Base-by-base conservation (phyloP, 768 basidiomycete genomes). In the Scleroderma bovista region DNA sequence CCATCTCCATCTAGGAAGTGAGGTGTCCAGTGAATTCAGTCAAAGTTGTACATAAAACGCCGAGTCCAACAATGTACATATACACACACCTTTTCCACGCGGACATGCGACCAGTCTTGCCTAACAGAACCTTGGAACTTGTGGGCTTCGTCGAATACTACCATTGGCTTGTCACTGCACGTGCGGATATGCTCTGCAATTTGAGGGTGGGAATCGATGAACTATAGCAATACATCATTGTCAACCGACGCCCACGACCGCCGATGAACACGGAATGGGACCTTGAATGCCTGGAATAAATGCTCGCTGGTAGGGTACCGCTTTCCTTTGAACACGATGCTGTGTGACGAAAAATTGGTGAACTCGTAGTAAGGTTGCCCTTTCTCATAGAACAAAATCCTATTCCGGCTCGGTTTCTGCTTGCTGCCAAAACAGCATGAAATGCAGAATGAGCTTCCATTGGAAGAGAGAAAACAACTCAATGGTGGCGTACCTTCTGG, bases 221-320 rank as follows among this genome's bases (percentile, higher is more conserved):
- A 88, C 83, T 86, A 43, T 42, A 31, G 16, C 16, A 16, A 26
- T 10, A 40, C 20, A 22, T 43, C 23, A 43, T n/a, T n/a, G n/a
- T n/a, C n/a, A n/a, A n/a, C n/a, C n/a, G n/a, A n/a, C n/a, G n/a
- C n/a, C n/a, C n/a, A n/a, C n/a, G n/a, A n/a, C n/a, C n/a, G n/a
- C n/a, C n/a, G n/a, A n/a, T n/a, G n/a, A n/a, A n/a, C n/a, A n/a
- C n/a, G n/a, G n/a, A n/a, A n/a, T n/a, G n/a, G n/a, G 20, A 79
- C 83, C 65, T 86, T 87, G 71, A 85, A 82, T 0, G 86, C 84
- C 58, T 87, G 85, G 57, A 86, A 87, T 17, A 88, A 75, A 63
- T 88, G 86, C 57, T 87, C 86, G 61, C 83, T 84, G 7, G 86
- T 88, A 0, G 84, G 83, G 55, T 87, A 88, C 37, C 68, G 69